Evolutionary conservation across 441 rosid genomes (phyloP), one percentile per base, ranked within the genome.

Genomic region (Jatropha multifida): DNA sequence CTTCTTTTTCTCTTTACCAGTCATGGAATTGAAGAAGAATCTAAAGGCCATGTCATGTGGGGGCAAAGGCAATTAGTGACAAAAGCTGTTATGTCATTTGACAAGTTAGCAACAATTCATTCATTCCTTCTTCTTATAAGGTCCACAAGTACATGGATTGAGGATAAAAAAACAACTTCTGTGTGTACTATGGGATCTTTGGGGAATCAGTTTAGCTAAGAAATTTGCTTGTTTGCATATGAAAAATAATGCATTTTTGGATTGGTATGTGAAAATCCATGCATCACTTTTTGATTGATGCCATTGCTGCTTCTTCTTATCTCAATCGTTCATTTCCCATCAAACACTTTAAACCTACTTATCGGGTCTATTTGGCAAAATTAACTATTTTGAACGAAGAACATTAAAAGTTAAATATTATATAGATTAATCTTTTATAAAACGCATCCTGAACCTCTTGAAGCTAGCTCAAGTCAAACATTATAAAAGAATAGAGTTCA

Each of bases 71-170:
- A 62, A 51, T 73, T 65, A 56, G 68, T 65, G 77, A 78, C 79
- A 75, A 74, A 78, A 85, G 80, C 73, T 83, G 84, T 76, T 68
- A 49, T 74, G 79, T 77, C 83, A 70, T 6, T 76, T 76, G 84
- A 80, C 75, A 78, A 76, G 49, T 64, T 74, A 71, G 48, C 63
- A 79, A 69, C 65, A 48, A 74, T 6, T 44, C 48, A 75, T 10
- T 79, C 72, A 79, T 79, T 73, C 48, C 59, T 71, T 61, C 72
- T 78, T 68, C 71, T 61, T 54, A 54, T 54, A 23, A 71, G 77
- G 80, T 80, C 82, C 83, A 82, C 77, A 68, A 65, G 67, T 65
- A 75, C 37, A 62, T 46, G 12, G 48, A 76, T 44, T 63, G 41
- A 32, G 37, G 10, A 48, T 61, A 42, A 44, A 27, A 67, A 71